phyloP scores from a whole-genome alignment of 176 grass and related monocot species.

The Elymus sibiricus region DNA sequence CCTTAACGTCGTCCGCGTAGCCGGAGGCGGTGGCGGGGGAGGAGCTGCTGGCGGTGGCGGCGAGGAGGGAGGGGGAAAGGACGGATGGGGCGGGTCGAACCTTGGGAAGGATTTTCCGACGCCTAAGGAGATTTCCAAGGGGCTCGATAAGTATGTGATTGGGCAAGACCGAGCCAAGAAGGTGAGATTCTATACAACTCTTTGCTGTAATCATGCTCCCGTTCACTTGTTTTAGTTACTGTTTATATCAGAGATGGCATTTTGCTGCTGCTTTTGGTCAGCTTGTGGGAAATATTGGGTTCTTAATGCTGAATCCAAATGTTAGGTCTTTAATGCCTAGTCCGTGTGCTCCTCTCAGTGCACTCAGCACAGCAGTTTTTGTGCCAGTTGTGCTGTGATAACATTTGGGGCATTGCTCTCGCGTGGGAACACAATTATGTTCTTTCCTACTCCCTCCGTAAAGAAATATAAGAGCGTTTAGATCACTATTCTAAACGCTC shows the following conservation, averaged over 20 bases:
- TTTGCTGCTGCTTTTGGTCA: neutral
- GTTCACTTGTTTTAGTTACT: neutral
- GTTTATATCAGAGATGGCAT: neutral
- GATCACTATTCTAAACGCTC: too few species aligned
- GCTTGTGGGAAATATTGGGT: neutral
- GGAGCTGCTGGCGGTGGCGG: constrained; percentile 25
- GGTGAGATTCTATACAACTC: constrained; percentile 39
- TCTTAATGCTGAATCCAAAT: neutral
- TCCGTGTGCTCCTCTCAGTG: neutral
- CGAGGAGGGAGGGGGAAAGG: constrained; percentile 58
- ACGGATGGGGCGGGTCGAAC: constrained; percentile 90
- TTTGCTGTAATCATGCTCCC: neutral
- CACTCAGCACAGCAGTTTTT: neutral
- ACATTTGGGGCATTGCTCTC: neutral
- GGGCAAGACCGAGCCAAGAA: constrained; percentile 95
- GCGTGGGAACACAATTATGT: neutral
- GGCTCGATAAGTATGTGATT: constrained; percentile 98
- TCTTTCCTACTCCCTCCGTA: too few species aligned
- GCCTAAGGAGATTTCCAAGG: constrained; percentile 89
- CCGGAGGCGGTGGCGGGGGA: constrained; percentile 59
- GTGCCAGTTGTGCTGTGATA: neutral
- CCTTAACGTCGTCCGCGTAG: constrained; percentile 81
- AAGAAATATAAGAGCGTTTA: too few species aligned
- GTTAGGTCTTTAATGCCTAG: neutral
- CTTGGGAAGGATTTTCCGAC: constrained; percentile 93